Percentiles rank a stretch among this genome's conserved stretches.
Conservation (phyloP, 208 protist species). For the Entamoeba invadens region DNA sequence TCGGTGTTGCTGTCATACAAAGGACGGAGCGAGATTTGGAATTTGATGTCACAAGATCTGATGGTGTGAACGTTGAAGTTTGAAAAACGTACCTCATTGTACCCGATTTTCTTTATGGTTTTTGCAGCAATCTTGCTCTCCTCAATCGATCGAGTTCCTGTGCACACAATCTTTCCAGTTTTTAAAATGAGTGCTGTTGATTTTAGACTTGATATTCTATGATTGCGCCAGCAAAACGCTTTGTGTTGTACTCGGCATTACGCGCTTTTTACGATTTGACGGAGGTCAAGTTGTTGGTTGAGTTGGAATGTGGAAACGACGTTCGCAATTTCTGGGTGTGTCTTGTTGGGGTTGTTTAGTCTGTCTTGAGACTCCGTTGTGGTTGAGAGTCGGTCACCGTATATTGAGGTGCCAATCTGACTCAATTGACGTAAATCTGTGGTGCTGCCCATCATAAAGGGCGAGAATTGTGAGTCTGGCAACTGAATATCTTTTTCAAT, state of each 20-base stretch:
- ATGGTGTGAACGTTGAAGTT: constrained; percentile 15
- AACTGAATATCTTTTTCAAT: too few species aligned
- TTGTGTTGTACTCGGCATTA: constrained; percentile 11
- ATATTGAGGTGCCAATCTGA: background rate
- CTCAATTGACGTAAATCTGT: background rate
- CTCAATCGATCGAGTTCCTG: background rate
- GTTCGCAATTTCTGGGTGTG: background rate
- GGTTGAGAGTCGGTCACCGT: background rate
- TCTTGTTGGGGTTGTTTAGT: background rate
- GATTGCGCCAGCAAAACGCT: background rate
- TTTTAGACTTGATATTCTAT: constrained; percentile 4
- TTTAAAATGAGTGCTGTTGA: background rate
- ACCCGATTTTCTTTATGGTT: background rate
- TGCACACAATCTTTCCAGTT: background rate
- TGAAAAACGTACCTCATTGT: background rate
- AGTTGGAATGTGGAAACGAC: constrained; percentile 6
- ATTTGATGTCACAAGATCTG: constrained; percentile 12
- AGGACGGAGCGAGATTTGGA: background rate
- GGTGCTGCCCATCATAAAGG: background rate
- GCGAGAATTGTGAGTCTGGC: background rate
- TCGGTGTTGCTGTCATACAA: background rate
- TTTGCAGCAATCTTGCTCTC: background rate
- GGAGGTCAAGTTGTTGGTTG: background rate
- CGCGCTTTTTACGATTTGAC: background rate
- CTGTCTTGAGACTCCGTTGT: background rate